Evolutionary conservation across 2,329 filamentous ascomycete species (phyloP).

Genomic region (Fusarium temperatum): DNA sequence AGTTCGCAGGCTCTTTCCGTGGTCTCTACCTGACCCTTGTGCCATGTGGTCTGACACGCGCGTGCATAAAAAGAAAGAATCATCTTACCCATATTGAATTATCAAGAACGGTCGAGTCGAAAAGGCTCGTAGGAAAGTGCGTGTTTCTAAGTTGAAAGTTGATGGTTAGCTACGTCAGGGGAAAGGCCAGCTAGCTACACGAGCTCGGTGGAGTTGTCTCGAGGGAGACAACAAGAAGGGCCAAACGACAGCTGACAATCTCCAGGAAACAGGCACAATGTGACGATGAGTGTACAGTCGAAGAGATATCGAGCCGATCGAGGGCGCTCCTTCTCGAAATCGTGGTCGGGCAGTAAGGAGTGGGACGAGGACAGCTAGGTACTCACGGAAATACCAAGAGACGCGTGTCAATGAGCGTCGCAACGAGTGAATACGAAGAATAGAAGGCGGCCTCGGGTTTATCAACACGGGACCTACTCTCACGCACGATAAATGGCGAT

Average conservation of each 20-base stretch:
- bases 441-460: conserved; percentile 38
- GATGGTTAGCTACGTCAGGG: conserved; percentile 41
- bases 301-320: conserved; percentile 10
- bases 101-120: conserved; percentile 50
- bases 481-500: conserved; percentile 42
- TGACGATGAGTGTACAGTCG: not conserved
- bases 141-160: conserved; percentile 34
- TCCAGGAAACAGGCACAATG: conserved; percentile 11
- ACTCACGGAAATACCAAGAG: conserved; percentile 42
- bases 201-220: conserved; percentile 22
- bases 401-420: conserved; percentile 49
- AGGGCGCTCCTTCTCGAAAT: conserved; percentile 30
- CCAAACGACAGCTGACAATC: not conserved
- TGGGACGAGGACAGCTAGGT: conserved; percentile 33
- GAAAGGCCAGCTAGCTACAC: conserved; percentile 38
- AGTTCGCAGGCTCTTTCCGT: conserved; percentile 36
- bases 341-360: conserved; percentile 19
- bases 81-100: conserved; percentile 55
- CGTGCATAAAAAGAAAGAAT: conserved; percentile 45
- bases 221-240: conserved; percentile 8
- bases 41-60: conserved; percentile 37
- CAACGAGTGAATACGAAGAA: conserved; percentile 42
- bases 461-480: conserved; percentile 38
- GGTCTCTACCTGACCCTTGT: conserved; percentile 28
- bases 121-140: conserved; percentile 45